Percentiles rank a stretch among this genome's conserved stretches.
phyloP scores from a whole-genome alignment of 345 rosid species.

The Mallotus nudiflorus region DNA sequence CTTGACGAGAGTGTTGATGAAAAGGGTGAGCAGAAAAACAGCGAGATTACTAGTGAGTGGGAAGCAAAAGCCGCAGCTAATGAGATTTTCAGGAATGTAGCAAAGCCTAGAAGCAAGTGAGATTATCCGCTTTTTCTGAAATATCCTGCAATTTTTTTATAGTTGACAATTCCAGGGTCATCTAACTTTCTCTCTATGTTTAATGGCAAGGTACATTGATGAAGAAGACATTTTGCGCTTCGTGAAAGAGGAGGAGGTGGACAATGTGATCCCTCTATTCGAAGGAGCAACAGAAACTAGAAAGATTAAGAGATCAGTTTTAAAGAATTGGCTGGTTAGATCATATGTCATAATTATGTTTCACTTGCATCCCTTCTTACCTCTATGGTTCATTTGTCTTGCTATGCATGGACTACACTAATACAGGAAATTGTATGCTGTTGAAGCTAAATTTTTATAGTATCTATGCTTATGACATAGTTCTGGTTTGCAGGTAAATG shows the following conservation, averaged over 20 bases:
- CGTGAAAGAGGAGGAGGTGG: slow-evolving; percentile 59
- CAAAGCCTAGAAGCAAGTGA: slow-evolving; percentile 55
- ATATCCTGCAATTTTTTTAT: slow-evolving; percentile 5
- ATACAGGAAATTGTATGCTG: too few species aligned
- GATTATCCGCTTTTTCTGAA: slow-evolving; percentile 16
- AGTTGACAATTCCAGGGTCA: not conserved
- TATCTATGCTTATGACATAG: not conserved
- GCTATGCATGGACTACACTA: too few species aligned
- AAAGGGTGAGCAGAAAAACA: slow-evolving; percentile 41
- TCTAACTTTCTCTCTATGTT: slow-evolving; percentile 10
- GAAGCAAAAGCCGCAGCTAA: slow-evolving; percentile 71
- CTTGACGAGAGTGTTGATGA: slow-evolving; percentile 50
- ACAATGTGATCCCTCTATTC: slow-evolving; percentile 47
- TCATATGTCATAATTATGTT: not conserved
- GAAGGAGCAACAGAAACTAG: slow-evolving; percentile 56
- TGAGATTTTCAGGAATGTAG: slow-evolving; percentile 59
- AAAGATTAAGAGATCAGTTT: slow-evolving; percentile 56
- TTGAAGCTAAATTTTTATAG: too few species aligned
- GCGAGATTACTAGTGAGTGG: slow-evolving; percentile 65
- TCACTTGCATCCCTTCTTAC: too few species aligned
- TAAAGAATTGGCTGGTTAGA: slow-evolving; percentile 69
- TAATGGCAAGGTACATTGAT: slow-evolving; percentile 49
- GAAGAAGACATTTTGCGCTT: slow-evolving; percentile 68
- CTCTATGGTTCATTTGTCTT: too few species aligned
- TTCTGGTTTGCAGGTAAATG: slow-evolving; percentile 48